Evolutionary conservation across 2,329 filamentous ascomycete genomes (phyloP).

Genomic region (Claviceps sp.): DNA sequence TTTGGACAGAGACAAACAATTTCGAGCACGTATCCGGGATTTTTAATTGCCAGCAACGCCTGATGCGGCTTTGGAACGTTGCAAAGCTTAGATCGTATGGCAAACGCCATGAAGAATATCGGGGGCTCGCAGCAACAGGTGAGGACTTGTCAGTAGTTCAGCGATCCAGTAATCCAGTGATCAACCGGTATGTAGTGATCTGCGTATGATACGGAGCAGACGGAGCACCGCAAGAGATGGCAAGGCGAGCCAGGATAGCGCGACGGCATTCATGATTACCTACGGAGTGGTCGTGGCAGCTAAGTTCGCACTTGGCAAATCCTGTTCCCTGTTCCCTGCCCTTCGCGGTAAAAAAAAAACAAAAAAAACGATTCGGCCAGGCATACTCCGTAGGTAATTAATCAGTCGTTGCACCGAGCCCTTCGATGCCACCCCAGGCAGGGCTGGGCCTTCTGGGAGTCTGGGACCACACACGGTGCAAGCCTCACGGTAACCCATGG

Average conservation of each 20-base stretch:
- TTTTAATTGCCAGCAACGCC: neutral
- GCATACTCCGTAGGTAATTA: neutral
- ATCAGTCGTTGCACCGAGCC: conserved; percentile 7
- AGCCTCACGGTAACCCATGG: conserved; percentile 3
- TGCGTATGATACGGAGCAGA: no score
- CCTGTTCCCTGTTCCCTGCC: neutral
- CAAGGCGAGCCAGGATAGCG: neutral
- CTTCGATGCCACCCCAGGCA: conserved; percentile 7
- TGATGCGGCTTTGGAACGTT: neutral
- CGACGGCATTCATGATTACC: neutral
- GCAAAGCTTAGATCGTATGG: neutral
- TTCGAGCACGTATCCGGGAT: neutral
- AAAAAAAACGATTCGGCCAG: conserved; percentile 1
- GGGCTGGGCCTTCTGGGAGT: conserved; percentile 6
- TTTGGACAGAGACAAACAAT: neutral
- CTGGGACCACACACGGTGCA: conserved; percentile 2
- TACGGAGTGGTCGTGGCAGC: no score
- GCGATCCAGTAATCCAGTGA: no score
- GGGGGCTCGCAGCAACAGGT: neutral
- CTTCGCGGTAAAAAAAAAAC: neutral
- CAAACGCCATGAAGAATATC: neutral
- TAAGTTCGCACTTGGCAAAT: neutral
- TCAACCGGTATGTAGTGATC: no score
- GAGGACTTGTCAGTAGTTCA: neutral
- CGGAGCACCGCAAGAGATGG: conserved; percentile 1